A percentile compares a stretch with the other conserved stretches of the same genome.
Evolutionary conservation across 1,139 yeast genomes (phyloP).

Genomic region (Pichia sp.): DNA sequence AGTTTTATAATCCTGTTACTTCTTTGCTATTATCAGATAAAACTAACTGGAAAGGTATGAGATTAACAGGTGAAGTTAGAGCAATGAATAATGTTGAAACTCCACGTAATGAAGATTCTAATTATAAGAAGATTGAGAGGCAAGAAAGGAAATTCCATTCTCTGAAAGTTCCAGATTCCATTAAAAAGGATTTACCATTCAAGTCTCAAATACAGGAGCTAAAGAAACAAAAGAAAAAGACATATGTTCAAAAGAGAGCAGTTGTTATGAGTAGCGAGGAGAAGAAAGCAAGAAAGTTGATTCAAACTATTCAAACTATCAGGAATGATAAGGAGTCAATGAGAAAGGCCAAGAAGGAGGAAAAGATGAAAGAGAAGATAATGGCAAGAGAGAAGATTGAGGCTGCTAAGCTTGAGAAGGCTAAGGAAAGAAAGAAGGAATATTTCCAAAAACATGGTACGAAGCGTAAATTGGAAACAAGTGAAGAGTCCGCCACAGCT

Average conservation of each 20-base stretch:
- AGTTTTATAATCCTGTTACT: slow-evolving; percentile 93
- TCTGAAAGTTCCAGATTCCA: slow-evolving; percentile 71
- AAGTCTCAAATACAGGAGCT: slow-evolving; percentile 81
- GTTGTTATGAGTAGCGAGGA: slow-evolving; percentile 90
- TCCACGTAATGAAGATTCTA: slow-evolving; percentile 47
- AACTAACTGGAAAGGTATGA: slow-evolving; percentile 92
- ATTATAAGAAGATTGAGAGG: slow-evolving; percentile 76
- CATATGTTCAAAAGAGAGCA: slow-evolving; percentile 87
- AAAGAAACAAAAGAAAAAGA: slow-evolving; percentile 80
- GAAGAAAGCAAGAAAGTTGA: slow-evolving; percentile 83
- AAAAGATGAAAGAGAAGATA: slow-evolving; percentile 65
- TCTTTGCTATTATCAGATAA: slow-evolving; percentile 72
- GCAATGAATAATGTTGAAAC: slow-evolving; percentile 66
- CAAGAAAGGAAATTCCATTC: slow-evolving; percentile 82
- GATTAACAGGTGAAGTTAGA: slow-evolving; percentile 87
- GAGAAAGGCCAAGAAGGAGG: slow-evolving; percentile 66
- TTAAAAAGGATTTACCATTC: slow-evolving; percentile 78
- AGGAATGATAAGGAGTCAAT: slow-evolving; percentile 81
- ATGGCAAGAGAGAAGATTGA: slow-evolving; percentile 71
- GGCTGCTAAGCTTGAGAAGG: slow-evolving; percentile 65
- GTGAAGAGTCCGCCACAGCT: slow-evolving; percentile 32
- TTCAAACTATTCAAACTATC: slow-evolving; percentile 80
- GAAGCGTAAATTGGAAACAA: slow-evolving; percentile 48
- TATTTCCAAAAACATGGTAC: slow-evolving; percentile 59
- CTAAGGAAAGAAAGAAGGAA: slow-evolving; percentile 79